Percentiles rank a stretch among this genome's conserved stretches.
These are phyloP conservation scores for Zygotorulaspora mrakii DNA, from an alignment of 1,139 yeast genomes.

Conservation along the genomic window DNA sequence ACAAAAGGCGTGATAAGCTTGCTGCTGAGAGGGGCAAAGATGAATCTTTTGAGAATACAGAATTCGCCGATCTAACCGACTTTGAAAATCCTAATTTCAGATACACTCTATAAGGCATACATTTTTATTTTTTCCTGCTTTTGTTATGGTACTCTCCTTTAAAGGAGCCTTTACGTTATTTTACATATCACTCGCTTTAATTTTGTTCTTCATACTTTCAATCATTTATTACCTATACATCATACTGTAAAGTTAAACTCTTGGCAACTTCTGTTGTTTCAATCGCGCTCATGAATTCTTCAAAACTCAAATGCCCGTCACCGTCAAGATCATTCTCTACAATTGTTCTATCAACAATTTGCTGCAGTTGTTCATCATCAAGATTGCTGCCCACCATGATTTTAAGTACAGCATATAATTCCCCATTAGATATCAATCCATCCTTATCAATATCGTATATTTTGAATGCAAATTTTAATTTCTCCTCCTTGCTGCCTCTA, in stretches of 20 bases:
- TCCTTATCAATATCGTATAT: slow-evolving; percentile 95
- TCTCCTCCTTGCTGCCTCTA: slow-evolving; percentile 79
- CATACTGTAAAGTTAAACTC: slow-evolving; percentile 47
- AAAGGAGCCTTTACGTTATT: no score
- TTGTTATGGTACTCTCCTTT: no score
- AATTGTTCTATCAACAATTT: slow-evolving; percentile 90
- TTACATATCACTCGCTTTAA: no score
- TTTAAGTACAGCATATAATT: slow-evolving; percentile 82
- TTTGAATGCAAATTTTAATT: slow-evolving; percentile 83
- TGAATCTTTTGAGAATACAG: slow-evolving; percentile 38
- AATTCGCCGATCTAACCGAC: slow-evolving; percentile 50
- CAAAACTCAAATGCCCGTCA: slow-evolving; percentile 82
- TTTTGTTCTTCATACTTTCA: no score
- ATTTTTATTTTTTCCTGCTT: no score
- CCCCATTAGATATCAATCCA: slow-evolving; percentile 93
- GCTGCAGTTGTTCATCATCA: slow-evolving; percentile 85
- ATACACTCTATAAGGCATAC: slow-evolving; percentile 37
- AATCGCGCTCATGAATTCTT: slow-evolving; percentile 75
- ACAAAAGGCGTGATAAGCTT: slow-evolving; percentile 28
- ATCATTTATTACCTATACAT: slow-evolving; percentile 19
- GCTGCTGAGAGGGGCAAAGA: slow-evolving; percentile 25
- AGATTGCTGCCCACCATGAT: slow-evolving; percentile 96
- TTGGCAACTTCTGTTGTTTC: slow-evolving; percentile 63
- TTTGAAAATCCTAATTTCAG: slow-evolving; percentile 48
- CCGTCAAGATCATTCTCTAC: slow-evolving; percentile 93